A percentile compares a stretch with the other conserved stretches of the same genome.
Evolutionary conservation across 192 early-diverging fungal species (phyloP).

Genomic region (Funneliformis mosseae): DNA sequence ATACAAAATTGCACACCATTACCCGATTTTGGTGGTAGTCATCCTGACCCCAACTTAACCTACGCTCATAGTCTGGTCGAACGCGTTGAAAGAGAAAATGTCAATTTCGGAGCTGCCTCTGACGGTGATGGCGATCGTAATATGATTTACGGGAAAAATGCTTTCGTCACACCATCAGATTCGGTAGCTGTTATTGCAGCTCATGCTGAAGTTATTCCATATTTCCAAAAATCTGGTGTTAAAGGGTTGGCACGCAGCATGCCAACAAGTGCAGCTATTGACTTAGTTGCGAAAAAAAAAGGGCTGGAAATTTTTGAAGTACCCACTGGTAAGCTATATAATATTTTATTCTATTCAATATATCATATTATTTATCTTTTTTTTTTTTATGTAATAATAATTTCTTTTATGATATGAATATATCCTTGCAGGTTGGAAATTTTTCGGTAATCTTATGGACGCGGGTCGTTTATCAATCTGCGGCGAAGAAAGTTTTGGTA

Average conservation of each 20-base stretch:
- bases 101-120: constrained; percentile 92
- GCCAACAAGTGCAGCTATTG: constrained; percentile 94
- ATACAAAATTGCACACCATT: constrained; percentile 83
- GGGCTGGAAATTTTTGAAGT: constrained; percentile 82
- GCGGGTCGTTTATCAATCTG: constrained; percentile 91
- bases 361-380: no score
- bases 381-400: neutral
- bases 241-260: constrained; percentile 91
- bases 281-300: constrained; percentile 84
- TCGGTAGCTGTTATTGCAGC: constrained; percentile 96
- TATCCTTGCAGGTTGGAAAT: constrained; percentile 78
- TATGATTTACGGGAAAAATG: constrained; percentile 96
- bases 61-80: constrained; percentile 95
- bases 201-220: constrained; percentile 88
- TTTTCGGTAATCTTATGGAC: constrained; percentile 99
- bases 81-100: constrained; percentile 75
- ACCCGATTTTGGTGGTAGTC: constrained; percentile 92
- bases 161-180: constrained; percentile 96
- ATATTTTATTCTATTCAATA: no score
- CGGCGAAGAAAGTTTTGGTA: constrained; percentile 98
- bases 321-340: constrained; percentile 68
- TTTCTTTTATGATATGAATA: no score
- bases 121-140: constrained; percentile 99
- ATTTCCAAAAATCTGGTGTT: constrained; percentile 83
- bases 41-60: constrained; percentile 98